Percentiles rank a stretch among this genome's conserved stretches.
These are phyloP conservation scores for Thyridium curvatum DNA, from an alignment of 2,329 filamentous ascomycete genomes.

Conservation along the genomic window DNA sequence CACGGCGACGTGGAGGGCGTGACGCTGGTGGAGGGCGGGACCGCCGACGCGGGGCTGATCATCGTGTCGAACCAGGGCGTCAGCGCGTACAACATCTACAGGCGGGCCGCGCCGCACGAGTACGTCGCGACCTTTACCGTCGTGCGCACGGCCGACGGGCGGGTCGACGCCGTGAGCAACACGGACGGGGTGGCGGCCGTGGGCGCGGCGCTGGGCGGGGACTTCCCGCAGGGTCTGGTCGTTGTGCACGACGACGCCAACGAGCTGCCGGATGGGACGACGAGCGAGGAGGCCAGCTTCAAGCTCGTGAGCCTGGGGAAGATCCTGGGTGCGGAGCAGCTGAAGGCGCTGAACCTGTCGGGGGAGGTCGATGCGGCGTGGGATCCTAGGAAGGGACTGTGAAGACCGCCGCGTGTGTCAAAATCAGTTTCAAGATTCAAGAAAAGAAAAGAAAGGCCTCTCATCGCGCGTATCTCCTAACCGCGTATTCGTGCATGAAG, in stretches of 20 bases:
- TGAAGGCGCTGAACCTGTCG: slow-evolving; percentile 20
- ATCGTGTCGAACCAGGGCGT: slow-evolving; percentile 47
- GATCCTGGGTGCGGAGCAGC: slow-evolving; percentile 24
- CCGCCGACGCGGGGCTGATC: slow-evolving; percentile 37
- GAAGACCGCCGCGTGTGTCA: no score
- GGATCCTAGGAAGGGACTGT: slow-evolving; percentile 21
- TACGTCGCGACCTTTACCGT: slow-evolving; percentile 44
- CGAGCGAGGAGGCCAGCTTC: slow-evolving; percentile 40
- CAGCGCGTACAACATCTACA: slow-evolving; percentile 45
- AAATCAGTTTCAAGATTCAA: no score
- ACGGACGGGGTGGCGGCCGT: slow-evolving; percentile 46
- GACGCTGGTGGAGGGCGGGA: slow-evolving; percentile 39
- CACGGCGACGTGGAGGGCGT: slow-evolving; percentile 49
- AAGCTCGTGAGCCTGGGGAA: slow-evolving; percentile 38
- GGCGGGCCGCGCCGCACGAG: slow-evolving; percentile 38
- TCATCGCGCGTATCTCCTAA: no score
- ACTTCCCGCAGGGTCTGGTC: slow-evolving; percentile 36
- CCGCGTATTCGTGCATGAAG: no score
- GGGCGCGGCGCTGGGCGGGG: slow-evolving; percentile 30
- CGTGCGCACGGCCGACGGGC: slow-evolving; percentile 28
- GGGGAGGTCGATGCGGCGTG: slow-evolving; percentile 28
- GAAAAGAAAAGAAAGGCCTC: no score
- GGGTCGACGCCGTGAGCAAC: slow-evolving; percentile 44
- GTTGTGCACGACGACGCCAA: slow-evolving; percentile 50
- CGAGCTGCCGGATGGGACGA: slow-evolving; percentile 36